Conservation (phyloP, 2,329 filamentous ascomycete genomes). For the Sporothrix phasma region DNA sequence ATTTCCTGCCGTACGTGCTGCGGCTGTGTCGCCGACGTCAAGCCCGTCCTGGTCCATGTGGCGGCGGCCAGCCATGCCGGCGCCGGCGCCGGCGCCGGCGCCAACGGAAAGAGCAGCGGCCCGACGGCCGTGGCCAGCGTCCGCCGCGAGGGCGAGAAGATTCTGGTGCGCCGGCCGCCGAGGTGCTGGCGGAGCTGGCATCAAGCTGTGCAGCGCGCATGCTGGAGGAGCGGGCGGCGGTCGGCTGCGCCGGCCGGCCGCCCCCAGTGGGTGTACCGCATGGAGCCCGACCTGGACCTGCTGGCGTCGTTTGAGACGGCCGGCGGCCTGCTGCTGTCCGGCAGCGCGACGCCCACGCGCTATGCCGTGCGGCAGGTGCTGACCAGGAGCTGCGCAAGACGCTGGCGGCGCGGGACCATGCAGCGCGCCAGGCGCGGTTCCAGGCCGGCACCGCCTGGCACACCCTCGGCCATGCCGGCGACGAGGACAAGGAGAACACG, state of each 20-base stretch:
- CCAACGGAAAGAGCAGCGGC: conserved; percentile 31
- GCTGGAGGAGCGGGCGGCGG: conserved; percentile 45
- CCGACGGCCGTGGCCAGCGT: conserved; percentile 62
- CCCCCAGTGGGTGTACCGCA: conserved; percentile 72
- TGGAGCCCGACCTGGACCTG: conserved; percentile 84
- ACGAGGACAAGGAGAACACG: background rate
- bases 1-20: conserved; percentile 75
- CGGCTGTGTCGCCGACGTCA: conserved; percentile 81
- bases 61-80: conserved; percentile 26
- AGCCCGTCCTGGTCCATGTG: conserved; percentile 68
- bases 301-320: conserved; percentile 66
- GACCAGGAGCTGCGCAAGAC: conserved; percentile 81
- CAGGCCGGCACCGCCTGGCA: conserved; percentile 37
- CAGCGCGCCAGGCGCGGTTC: conserved; percentile 56
- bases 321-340: conserved; percentile 41
- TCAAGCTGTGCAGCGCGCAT: conserved; percentile 71
- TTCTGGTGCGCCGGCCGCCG: conserved; percentile 71
- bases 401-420: conserved; percentile 53
- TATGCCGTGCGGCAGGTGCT: conserved; percentile 90
- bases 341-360: conserved; percentile 60
- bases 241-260: conserved; percentile 39
- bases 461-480: conserved; percentile 13
- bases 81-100: background rate
- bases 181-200: conserved; percentile 71
- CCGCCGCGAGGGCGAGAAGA: conserved; percentile 73